These are phyloP conservation scores for Candida glucosophila DNA, from an alignment of 1,139 yeast species.

Conservation along the genomic window DNA sequence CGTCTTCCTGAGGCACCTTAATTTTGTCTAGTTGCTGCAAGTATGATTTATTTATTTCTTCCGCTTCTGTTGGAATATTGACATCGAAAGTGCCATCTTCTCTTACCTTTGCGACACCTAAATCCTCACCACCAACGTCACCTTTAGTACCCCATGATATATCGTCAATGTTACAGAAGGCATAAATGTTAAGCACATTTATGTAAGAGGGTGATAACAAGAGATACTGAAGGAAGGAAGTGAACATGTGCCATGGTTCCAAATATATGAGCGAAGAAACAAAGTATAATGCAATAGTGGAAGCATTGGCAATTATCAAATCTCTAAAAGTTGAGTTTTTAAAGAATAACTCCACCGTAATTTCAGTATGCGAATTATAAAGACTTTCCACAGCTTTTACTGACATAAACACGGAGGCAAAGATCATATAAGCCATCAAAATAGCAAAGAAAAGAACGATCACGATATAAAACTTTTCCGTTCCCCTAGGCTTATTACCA, in stretches of 20 bases:
- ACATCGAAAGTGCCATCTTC: conserved; percentile 61
- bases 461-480: conserved; percentile 72
- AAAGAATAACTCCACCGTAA: conserved; percentile 32
- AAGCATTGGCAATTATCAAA: conserved; percentile 39
- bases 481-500: conserved; percentile 93
- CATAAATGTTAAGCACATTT: conserved; percentile 41
- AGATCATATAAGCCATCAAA: conserved; percentile 84
- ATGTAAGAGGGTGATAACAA: conserved; percentile 40
- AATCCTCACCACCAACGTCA: conserved; percentile 35
- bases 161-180: conserved; percentile 44
- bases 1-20: conserved; percentile 26
- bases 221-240: conserved; percentile 38
- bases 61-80: conserved; percentile 57
- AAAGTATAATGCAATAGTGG: conserved; percentile 40
- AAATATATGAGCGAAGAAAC: conserved; percentile 38
- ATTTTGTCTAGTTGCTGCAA: conserved; percentile 58
- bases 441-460: conserved; percentile 86
- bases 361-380: conserved; percentile 18
- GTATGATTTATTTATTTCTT: conserved; percentile 54
- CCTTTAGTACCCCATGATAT: conserved; percentile 47
- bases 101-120: conserved; percentile 52
- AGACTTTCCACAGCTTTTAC: conserved; percentile 34
- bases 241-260: conserved; percentile 48
- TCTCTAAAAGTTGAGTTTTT: conserved; percentile 37
- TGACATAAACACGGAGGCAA: conserved; percentile 46